Conservation (phyloP, 306 rosid genomes). For the Styphnolobium japonicum region DNA sequence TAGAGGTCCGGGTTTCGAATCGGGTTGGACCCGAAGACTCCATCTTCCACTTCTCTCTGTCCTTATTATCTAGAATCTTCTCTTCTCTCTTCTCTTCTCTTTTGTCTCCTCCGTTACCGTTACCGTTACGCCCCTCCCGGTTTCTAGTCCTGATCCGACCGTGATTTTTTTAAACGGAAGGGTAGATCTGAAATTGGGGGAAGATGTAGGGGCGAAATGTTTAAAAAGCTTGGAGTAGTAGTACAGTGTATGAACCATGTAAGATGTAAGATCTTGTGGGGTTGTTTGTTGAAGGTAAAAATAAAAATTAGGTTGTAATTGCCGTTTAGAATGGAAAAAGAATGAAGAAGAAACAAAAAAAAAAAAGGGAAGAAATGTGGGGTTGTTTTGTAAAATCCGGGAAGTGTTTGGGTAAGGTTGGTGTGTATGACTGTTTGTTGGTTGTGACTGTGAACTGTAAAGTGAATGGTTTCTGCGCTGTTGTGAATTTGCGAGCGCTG, state of each 20-base stretch:
- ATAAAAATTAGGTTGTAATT: constrained; percentile 24
- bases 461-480: constrained; percentile 23
- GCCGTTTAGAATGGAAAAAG: neutral
- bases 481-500: constrained; percentile 18
- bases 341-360: no score
- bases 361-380: neutral
- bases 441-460: neutral
- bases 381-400: constrained; percentile 24
- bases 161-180: constrained; percentile 77
- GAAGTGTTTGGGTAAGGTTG: neutral
- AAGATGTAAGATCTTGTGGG: neutral
- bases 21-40: constrained; percentile 6
- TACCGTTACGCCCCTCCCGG: constrained; percentile 9
- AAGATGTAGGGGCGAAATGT: constrained; percentile 12
- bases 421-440: neutral
- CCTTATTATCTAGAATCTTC: neutral
- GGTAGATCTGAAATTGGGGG: constrained; percentile 41
- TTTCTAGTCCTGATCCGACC: constrained; percentile 39
- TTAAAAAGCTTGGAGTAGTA: neutral
- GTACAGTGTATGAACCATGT: neutral
- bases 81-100: neutral
- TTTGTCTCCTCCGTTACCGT: constrained; percentile 15
- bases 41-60: neutral
- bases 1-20: neutral
- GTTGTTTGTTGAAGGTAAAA: neutral